Evolutionary conservation across 2,329 filamentous ascomycete genomes (phyloP).

Genomic region (Botrytis paeoniae): DNA sequence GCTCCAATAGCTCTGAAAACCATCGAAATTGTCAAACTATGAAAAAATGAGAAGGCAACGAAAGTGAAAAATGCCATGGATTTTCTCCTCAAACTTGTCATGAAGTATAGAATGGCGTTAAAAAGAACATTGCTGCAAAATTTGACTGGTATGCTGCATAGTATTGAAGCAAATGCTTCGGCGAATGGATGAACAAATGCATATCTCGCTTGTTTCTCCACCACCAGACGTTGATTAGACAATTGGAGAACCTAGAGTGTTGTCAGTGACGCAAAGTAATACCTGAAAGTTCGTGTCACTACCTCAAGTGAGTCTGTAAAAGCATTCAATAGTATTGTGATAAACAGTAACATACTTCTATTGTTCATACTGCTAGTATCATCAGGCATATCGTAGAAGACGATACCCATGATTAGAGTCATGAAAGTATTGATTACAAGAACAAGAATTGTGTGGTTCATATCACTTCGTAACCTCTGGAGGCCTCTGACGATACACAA

Average conservation of each 20-base stretch:
- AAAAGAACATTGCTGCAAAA: conserved; percentile 60
- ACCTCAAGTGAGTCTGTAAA: conserved; percentile 58
- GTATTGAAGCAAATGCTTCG: conserved; percentile 85
- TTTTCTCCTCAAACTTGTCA: conserved; percentile 75
- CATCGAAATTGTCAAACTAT: conserved; percentile 65
- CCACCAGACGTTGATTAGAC: conserved; percentile 83
- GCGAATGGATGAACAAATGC: conserved; percentile 88
- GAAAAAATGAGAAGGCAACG: conserved; percentile 37
- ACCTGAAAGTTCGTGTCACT: conserved; percentile 1
- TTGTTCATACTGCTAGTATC: conserved; percentile 59
- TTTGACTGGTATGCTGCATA: conserved; percentile 84
- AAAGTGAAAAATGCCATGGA: conserved; percentile 83
- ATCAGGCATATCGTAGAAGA: conserved; percentile 60
- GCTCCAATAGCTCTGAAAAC: conserved; percentile 79
- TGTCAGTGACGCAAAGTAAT: neutral
- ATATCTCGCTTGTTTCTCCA: conserved; percentile 85
- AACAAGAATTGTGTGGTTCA: conserved; percentile 60
- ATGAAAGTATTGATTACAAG: conserved; percentile 42
- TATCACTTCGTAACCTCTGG: conserved; percentile 70
- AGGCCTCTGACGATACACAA: conserved; percentile 85
- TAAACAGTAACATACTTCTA: conserved; percentile 64
- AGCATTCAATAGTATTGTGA: conserved; percentile 64
- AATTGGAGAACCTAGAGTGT: conserved; percentile 61
- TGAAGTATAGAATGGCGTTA: conserved; percentile 81
- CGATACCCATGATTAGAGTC: conserved; percentile 57